Evolutionary conservation across 306 rosid species (phyloP), one percentile per base, ranked within the genome.

Genomic region (Quercus robur): DNA sequence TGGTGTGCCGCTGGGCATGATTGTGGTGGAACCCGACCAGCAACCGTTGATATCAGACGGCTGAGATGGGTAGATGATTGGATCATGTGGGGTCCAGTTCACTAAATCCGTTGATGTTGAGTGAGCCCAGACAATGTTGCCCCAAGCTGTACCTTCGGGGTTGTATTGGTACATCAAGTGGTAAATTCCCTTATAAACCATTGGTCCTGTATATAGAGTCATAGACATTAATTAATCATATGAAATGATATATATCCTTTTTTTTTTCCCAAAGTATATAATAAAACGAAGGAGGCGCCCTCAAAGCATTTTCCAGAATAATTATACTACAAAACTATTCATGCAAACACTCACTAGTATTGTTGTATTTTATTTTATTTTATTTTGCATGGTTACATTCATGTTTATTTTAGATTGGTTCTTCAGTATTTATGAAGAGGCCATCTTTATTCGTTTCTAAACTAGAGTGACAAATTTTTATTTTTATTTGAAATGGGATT

Each of bases 11-110:
- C 79, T 82, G 19, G 90, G 88, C 5, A 89, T 88, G 3, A 88
- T 85, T 1, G 98, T 94, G 51, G 94, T 70, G 18, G 98, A 94
- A 8, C 98, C 98, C 12, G 97, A 92, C 98, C 97, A 94, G 44
- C 98, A 94, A 0, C 97, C 97, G 25, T 90, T 88, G 63, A 87
- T 86, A 79, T 94, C 98, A 0, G 89, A 85, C 57, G 70, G 82
- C 49, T 86, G 80, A 14, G 98, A 85, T 18, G 96, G 97, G 41
- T 26, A 82, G 85, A 94, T 89, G 41, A 97, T 94, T n/a, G 25
- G 81, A 12, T 85, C 84, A 3, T 89, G 90, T 70, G 94, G 94
- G 55, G 72, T 81, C 98, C 98, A 94, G 71, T 94, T 92, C 26
- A 94, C 85, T 0, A 94, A 89, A 81, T 94, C 97, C 38, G 85